Conservation (phyloP, 2,329 filamentous ascomycete species). For the Monilinia laxa region DNA sequence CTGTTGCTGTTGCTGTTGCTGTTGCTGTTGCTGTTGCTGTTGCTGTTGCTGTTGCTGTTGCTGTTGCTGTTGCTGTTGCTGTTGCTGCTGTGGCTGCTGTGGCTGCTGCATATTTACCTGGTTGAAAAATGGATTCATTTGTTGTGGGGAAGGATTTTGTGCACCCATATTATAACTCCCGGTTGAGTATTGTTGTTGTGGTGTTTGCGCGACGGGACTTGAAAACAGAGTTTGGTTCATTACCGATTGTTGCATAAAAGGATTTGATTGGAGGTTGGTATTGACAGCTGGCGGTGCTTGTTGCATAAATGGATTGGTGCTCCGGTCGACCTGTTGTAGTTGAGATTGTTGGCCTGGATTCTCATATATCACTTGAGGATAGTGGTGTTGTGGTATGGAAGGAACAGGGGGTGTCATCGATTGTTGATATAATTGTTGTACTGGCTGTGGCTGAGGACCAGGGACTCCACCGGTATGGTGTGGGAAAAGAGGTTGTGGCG, state of each 20-base stretch:
- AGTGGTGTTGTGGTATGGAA: constrained; percentile 38
- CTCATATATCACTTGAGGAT: constrained; percentile 36
- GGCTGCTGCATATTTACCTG: constrained; percentile 26
- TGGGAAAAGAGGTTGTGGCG: constrained; percentile 64
- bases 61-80: constrained; percentile 7
- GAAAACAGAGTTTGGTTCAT: constrained; percentile 33
- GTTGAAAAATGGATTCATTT: constrained; percentile 27
- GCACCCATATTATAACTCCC: constrained; percentile 26
- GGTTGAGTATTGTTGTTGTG: constrained; percentile 41
- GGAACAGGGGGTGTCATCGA: constrained; percentile 40
- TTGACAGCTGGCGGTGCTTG: constrained; percentile 28
- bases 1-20: not conserved
- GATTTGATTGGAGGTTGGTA: constrained; percentile 41
- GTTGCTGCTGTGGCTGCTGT: constrained; percentile 15
- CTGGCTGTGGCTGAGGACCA: constrained; percentile 44
- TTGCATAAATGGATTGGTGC: constrained; percentile 40
- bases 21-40: constrained; percentile 7
- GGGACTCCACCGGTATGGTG: constrained; percentile 67
- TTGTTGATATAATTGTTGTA: constrained; percentile 42
- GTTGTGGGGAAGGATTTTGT: constrained; percentile 27
- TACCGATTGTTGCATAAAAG: constrained; percentile 44
- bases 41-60: constrained; percentile 10
- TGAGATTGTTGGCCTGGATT: constrained; percentile 34
- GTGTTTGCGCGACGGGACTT: constrained; percentile 37
- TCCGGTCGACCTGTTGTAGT: constrained; percentile 25